phyloP scores from a whole-genome alignment of 83 land plant species.

The Picea abies region DNA sequence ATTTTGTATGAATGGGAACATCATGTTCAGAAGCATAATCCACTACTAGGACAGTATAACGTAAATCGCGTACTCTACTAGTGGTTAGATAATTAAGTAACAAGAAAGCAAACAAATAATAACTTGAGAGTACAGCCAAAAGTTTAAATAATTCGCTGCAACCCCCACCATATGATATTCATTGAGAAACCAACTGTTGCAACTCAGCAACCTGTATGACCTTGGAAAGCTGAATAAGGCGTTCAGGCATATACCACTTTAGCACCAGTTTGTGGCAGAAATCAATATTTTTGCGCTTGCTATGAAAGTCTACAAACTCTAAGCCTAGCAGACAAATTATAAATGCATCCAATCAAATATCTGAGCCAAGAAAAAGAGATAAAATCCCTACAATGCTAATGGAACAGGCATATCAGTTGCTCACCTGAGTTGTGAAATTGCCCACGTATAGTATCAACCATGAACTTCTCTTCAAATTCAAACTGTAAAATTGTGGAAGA shows the following conservation, averaged over 20 bases:
- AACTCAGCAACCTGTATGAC: slow-evolving; percentile 59
- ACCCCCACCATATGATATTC: slow-evolving; percentile 66
- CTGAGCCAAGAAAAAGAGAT: slow-evolving; percentile 21
- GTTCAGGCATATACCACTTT: background rate
- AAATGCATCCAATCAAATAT: slow-evolving; percentile 32
- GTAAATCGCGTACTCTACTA: no score
- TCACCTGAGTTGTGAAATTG: slow-evolving; percentile 4
- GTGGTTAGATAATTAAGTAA: background rate
- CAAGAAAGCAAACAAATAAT: background rate
- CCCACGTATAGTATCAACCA: background rate
- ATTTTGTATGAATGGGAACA: background rate
- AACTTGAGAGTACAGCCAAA: background rate
- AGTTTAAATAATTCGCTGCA: slow-evolving; percentile 53
- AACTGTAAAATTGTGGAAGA: slow-evolving; percentile 1
- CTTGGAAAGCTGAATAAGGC: slow-evolving; percentile 47
- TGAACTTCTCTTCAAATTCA: slow-evolving; percentile 6
- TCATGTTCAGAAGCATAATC: background rate
- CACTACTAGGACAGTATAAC: background rate
- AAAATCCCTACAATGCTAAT: background rate
- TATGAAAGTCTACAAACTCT: background rate
- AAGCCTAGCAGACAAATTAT: background rate
- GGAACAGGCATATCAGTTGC: background rate
- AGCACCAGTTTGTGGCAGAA: background rate
- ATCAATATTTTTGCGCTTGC: background rate
- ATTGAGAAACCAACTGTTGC: slow-evolving; percentile 60